Base-by-base conservation (phyloP, 768 basidiomycete species). In the Mrakia hoshinonis region DNA sequence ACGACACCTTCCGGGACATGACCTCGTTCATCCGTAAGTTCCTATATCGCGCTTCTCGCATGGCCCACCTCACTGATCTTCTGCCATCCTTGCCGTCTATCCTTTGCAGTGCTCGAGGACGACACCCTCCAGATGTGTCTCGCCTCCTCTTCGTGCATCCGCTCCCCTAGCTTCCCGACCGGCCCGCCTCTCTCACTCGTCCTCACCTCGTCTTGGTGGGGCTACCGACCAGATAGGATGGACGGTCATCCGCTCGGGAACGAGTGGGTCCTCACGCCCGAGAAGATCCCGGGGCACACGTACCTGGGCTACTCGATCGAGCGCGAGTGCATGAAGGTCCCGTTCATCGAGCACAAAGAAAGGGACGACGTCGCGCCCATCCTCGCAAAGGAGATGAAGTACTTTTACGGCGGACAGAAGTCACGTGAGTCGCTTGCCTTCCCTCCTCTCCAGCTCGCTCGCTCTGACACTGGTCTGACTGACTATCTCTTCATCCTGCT, bases 361-460 rank as follows among this genome's bases (percentile, higher is more conserved):
- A 61, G 74, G 3, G 66, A 67, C 7, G 38, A 48, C 12, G 67
- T 64, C 47, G 73, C 65, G 12, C 43, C 49, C 18, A 61, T 72
- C 29, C 66, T 72, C 26, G 55, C 67, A 1, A 72, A 74, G 34
- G 48, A 61, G 13, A 61, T 72, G 38, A 47, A 52, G 47, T 69
- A 72, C 62, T 63, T 63, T 24, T 68, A 65, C 67, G 52, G 55
- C 13, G 46, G 47, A 13, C 3, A 20, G n/a, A 18, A n/a, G 0
- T 48, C 39, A 18, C 36, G 55, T 60, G 26, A 15, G 55, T 1
- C 39, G 4, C 3, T 24, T 39, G 15, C 18, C 4, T 24, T 31
- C 36, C 36, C 11, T 39, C 22, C n/a, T 22, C n/a, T n/a, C n/a
- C n/a, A n/a, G n/a, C n/a, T 10, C 11, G 12, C n/a, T 13, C n/a